phyloP scores from a whole-genome alignment of 2,329 filamentous ascomycete genomes.

The Aspergillus oerlinghausenensis region DNA sequence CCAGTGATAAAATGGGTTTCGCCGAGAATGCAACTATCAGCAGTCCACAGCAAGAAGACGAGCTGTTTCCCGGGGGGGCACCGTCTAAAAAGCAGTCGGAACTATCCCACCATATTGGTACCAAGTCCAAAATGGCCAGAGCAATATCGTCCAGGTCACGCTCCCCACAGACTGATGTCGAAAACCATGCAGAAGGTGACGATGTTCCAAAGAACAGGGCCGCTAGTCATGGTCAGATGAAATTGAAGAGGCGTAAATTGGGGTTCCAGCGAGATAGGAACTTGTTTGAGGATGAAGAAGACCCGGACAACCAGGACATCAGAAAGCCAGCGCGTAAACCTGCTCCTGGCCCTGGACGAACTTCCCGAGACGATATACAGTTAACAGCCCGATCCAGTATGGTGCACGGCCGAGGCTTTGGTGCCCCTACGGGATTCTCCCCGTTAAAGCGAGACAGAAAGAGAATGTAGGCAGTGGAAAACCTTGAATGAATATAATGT shows the following conservation, averaged over 20 bases:
- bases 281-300: constrained; percentile 68
- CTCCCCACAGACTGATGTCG: constrained; percentile 5
- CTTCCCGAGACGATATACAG: constrained; percentile 1
- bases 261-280: constrained; percentile 58
- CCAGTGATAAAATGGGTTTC: not conserved
- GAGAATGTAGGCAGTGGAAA: constrained; percentile 10
- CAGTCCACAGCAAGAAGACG: not conserved
- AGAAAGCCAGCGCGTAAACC: constrained; percentile 25
- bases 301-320: constrained; percentile 31
- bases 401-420: constrained; percentile 27
- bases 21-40: not conserved
- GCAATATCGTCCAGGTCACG: not conserved
- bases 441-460: constrained; percentile 67
- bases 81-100: not conserved
- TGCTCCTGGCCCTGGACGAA: constrained; percentile 18
- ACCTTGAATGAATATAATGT: not conserved
- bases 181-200: constrained; percentile 8
- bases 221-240: constrained; percentile 29
- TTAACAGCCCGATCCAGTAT: constrained; percentile 4
- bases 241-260: constrained; percentile 69
- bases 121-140: not conserved
- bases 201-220: constrained; percentile 1
- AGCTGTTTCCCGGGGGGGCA: not conserved
- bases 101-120: not conserved
- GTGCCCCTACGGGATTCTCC: constrained; percentile 59